Evolutionary conservation across 192 early-diverging fungal species (phyloP), one percentile per base, ranked within the genome.

Genomic region (Umbelopsis sp.): DNA sequence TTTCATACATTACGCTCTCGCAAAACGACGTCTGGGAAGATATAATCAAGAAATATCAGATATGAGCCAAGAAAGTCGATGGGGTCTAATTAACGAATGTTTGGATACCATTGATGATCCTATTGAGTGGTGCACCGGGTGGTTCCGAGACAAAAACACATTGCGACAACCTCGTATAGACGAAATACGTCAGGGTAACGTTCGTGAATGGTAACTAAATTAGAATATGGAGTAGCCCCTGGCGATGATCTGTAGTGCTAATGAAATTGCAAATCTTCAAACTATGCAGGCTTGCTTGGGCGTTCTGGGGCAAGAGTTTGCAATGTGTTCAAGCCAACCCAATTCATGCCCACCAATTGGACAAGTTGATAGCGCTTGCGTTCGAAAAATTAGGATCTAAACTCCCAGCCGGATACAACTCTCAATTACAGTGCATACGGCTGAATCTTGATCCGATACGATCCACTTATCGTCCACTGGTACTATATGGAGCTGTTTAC

Each of bases 391-490:
- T 78, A 43, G 71, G 72, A 14, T 41, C 80, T 34, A 71, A 78
- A 26, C 82, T 88, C 43, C 38, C 76, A 5, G 34, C 73, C 0
- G 82, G 85, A 32, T 81, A 78, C 51, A 86, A 88, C 67, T 66
- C 74, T 0, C 12, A 74, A 2, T 69, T 85, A 14, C 68, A 79
- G 24, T 90, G 89, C 53, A 85, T 91, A 45, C 83, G 85, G 4
- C 70, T 90, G 32, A 77, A 66, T 17, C 73, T 90, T 11, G 89
- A 91, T 36, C 78, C 83, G n/a, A 77, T 90, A 45, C 66, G 82
- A 34, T 82, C 84, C 2, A 65, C 77, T 14, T 86, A 89, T 45
- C 83, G 88, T 20, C 88, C 89, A 5, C 71, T 88, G 25, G 38
- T 85, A 34, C 78, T 88, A n/a, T 91, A 91, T 66, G 68, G 66